Base-by-base conservation (phyloP, 352 stramenopile genomes). In the Globisporangium parvum region DNA sequence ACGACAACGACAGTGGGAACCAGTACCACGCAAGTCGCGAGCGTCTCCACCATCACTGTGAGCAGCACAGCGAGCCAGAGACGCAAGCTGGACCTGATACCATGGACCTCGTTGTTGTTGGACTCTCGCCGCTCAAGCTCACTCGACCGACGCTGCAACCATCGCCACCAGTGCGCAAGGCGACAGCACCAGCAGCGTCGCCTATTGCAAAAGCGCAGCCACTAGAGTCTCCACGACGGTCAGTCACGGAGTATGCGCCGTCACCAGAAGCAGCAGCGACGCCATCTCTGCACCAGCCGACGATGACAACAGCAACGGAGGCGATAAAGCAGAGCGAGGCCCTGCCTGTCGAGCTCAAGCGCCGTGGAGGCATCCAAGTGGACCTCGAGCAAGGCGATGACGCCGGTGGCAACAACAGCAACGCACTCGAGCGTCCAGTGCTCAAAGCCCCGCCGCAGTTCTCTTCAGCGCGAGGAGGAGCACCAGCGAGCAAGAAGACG, bases 101-200 rank as follows among this genome's bases (percentile, higher is more conserved):
- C 24, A 57, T 69, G 20, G 69, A 74, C 53, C 62, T 79, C 48
- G 63, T 75, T 31, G 47, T 81, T 9, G 61, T 81, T 1, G 67
- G 72, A 3, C 61, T 70, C 14, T 81, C 69, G 8, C 67, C 72
- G 11, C 53, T 59, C 54, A 80, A 76, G 56, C 44, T 57, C 15
- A 23, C 69, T 6, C 69, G 47, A 6, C 28, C 18, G 10, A 18
- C 42, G 26, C 24, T 17, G 1, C 40, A 21, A 6, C 24, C n/a
- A n/a, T 46, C 47, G 6, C 66, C 69, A 11, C 57, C 60, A 12
- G 49, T 64, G 37, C 17, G 9, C 17, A n/a, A 14, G 14, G 15
- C 39, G 15, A n/a, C 15, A 20, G 39, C 39, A 20, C 6, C 18
- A 14, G 9, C 14, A 20, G 41, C 26, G 41, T 47, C 20, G 17